Evolutionary conservation across 768 basidiomycete genomes (phyloP).

Genomic region (Coprinellus aureogranulatus): DNA sequence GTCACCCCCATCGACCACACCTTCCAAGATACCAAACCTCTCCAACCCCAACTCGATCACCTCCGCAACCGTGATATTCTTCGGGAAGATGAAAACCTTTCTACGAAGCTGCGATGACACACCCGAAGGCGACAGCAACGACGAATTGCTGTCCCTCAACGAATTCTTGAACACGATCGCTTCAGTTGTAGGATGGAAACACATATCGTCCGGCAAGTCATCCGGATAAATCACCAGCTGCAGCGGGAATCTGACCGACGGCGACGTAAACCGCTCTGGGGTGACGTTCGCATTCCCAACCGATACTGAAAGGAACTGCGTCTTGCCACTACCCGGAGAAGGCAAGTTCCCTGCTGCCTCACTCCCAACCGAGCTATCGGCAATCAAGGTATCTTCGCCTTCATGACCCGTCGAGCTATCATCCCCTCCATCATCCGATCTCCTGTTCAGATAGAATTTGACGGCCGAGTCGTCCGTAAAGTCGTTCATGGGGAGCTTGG

Average conservation of each 20-base stretch:
- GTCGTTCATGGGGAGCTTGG: constrained; percentile 92
- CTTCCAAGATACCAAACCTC: constrained; percentile 90
- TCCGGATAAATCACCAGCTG: constrained; percentile 85
- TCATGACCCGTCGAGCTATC: constrained; percentile 40
- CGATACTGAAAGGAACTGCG: constrained; percentile 43
- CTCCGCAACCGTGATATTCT: constrained; percentile 94
- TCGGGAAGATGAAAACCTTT: constrained; percentile 89
- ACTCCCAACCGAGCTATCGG: constrained; percentile 34
- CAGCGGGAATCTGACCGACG: constrained; percentile 79
- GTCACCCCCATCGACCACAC: constrained; percentile 98
- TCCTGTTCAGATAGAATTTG: constrained; percentile 90
- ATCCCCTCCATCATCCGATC: constrained; percentile 37
- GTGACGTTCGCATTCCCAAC: constrained; percentile 42
- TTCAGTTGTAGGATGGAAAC: constrained; percentile 89
- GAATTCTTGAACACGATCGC: constrained; percentile 88
- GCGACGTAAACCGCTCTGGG: constrained; percentile 76
- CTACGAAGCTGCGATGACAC: constrained; percentile 52
- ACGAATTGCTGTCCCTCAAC: constrained; percentile 46
- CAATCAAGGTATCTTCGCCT: constrained; percentile 43
- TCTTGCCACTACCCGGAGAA: constrained; percentile 25
- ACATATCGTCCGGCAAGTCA: constrained; percentile 92
- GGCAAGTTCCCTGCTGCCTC: constrained; percentile 18
- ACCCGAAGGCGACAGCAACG: constrained; percentile 14
- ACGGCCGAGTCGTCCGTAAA: constrained; percentile 96
- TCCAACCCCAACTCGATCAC: constrained; percentile 92